Base-by-base conservation (phyloP, 2,329 filamentous ascomycete genomes). In the Daldinia eschscholtzii region DNA sequence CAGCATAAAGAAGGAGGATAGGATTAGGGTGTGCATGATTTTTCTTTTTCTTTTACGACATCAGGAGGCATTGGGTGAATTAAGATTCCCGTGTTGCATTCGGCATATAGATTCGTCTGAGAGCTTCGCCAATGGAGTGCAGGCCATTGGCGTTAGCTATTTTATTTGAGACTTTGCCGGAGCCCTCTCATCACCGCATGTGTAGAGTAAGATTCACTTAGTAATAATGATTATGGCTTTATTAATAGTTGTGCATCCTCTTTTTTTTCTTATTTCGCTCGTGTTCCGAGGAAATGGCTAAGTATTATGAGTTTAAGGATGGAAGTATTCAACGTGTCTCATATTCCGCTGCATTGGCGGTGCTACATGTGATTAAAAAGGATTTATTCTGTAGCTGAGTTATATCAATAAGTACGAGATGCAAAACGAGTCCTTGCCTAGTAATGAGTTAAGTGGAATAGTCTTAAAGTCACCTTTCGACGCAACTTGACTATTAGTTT, bases 51-150 rank as follows among this genome's bases (percentile, higher is more conserved):
- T 39, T 55, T 63, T 39, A 37, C 28, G 28, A 46, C 30, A 37
- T 35, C 42, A 28, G 57, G 56, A 44, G 28, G 48, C 56, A 60
- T 62, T 64, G 57, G 46, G 60, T 59, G 46, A 53, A 58, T 50
- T 68, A 30, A 39, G 28, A 53, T 61, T 61, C 55, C 60, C 33
- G 42, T 61, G 46, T 63, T 41, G 50, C 61, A 68, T 70, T 59
- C 61, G 64, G 61, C 61, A 66, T 62, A 57, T 53, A 59, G 42
- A 60, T 57, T 65, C 50, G 48, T 65, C 50, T 39, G 58, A 53
- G 52, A 50, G 62, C 55, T 61, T 59, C 70, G 60, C 61, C 68
- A 67, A 70, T 67, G 76, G 76, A 77, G 76, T 78, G 76, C 76
- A 78, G 76, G 75, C 76, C 75, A 65, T 68, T 72, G 65, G 61